These are phyloP conservation scores for Amaranthus tricolor DNA, from an alignment of 179 eudicot species.

Conservation along the genomic window DNA sequence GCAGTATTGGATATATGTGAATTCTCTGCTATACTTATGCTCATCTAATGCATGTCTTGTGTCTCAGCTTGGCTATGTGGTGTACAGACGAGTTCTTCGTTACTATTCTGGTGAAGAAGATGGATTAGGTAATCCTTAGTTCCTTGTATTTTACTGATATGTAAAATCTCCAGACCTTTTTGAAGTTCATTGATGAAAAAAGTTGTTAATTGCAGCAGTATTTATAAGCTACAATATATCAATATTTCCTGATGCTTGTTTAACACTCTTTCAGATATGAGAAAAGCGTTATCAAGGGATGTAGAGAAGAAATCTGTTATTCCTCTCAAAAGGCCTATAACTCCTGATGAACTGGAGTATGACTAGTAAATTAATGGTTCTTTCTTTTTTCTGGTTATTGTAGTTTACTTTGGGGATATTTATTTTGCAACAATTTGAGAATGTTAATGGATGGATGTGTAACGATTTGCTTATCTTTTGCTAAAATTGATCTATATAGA, in stretches of 20 bases:
- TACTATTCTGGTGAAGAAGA: slow-evolving; percentile 99
- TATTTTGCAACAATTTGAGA: neutral
- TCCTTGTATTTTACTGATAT: neutral
- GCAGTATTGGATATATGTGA: neutral
- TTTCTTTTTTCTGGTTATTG: neutral
- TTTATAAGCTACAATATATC: neutral
- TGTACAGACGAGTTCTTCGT: slow-evolving; percentile 86
- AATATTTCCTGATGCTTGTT: neutral
- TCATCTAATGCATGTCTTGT: slow-evolving; percentile 4
- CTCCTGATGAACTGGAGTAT: slow-evolving; percentile 95
- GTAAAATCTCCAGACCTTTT: neutral
- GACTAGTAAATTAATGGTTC: slow-evolving; percentile 37
- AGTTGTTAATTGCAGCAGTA: neutral
- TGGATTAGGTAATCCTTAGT: slow-evolving; percentile 61
- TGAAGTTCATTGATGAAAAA: neutral
- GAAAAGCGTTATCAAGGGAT: slow-evolving; percentile 89
- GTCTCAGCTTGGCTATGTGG: slow-evolving; percentile 80
- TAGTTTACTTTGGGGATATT: neutral
- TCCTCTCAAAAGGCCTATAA: slow-evolving; percentile 81
- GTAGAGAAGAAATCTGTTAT: slow-evolving; percentile 89
- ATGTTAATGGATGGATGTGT: neutral
- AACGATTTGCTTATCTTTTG: too few relatives aligned
- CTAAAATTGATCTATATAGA: too few relatives aligned
- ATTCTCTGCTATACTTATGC: neutral
- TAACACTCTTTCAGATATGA: slow-evolving; percentile 59